A percentile compares a stretch with the other conserved stretches of the same genome.
Evolutionary conservation across 805 yeast species (phyloP).

Genomic region (Ogataea trehalophila): DNA sequence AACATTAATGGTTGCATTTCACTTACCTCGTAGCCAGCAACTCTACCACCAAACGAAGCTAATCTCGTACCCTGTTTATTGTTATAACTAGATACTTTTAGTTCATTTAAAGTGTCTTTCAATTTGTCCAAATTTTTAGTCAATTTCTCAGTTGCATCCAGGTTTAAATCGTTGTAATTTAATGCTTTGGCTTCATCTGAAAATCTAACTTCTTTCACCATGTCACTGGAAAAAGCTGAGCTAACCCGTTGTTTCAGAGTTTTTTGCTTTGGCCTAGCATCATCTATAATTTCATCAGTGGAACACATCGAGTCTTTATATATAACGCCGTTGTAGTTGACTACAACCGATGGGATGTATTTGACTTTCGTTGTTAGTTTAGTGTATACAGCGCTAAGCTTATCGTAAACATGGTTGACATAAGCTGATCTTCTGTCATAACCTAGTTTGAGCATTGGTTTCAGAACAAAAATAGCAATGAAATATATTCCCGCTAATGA

Average conservation of each 20-base stretch:
- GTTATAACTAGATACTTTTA: constrained; percentile 23
- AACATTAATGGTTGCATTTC: constrained; percentile 35
- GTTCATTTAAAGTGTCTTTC: constrained; percentile 23
- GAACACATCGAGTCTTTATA: constrained; percentile 32
- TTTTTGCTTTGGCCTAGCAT: constrained; percentile 9
- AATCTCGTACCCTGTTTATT: constrained; percentile 7
- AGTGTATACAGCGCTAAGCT: constrained; percentile 25
- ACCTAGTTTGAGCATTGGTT: constrained; percentile 37
- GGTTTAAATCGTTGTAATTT: constrained; percentile 9
- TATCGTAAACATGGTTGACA: constrained; percentile 23
- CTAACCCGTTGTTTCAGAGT: background rate
- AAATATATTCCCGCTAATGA: constrained; percentile 27
- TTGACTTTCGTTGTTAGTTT: constrained; percentile 25
- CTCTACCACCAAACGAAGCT: constrained; percentile 11
- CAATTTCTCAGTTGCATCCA: constrained; percentile 13
- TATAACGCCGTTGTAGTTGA: constrained; percentile 35
- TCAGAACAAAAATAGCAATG: constrained; percentile 31
- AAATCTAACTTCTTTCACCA: constrained; percentile 22
- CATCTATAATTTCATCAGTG: constrained; percentile 17
- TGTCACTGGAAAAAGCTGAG: constrained; percentile 1
- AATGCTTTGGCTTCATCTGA: constrained; percentile 14
- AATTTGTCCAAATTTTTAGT: constrained; percentile 26
- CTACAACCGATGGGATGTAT: constrained; percentile 36
- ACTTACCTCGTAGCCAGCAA: constrained; percentile 13
- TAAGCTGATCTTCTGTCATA: constrained; percentile 36